phyloP scores from a whole-genome alignment of 2,329 filamentous ascomycete species.

The Aspergillus pseudotamarii region DNA sequence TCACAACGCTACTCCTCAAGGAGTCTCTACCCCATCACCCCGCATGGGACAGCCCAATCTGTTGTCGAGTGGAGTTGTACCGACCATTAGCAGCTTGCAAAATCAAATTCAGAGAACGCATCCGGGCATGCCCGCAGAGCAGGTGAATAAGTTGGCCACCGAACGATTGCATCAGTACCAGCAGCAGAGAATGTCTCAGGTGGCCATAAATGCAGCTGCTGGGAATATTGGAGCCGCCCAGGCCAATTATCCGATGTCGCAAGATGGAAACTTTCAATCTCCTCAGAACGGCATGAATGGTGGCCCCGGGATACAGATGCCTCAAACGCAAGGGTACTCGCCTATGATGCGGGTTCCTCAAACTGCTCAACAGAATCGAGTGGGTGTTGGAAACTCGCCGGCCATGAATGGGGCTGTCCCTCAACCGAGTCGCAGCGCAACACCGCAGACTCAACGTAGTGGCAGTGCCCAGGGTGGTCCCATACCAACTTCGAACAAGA shows the following conservation, averaged over 20 bases:
- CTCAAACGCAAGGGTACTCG: constrained; percentile 54
- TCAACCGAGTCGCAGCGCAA: constrained; percentile 48
- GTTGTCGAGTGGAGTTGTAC: constrained; percentile 57
- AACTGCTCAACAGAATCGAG: constrained; percentile 44
- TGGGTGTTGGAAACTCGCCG: constrained; percentile 44
- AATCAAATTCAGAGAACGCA: constrained; percentile 56
- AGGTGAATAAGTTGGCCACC: constrained; percentile 56
- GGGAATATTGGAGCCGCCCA: constrained; percentile 48
- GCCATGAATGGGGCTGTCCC: constrained; percentile 48
- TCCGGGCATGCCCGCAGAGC: constrained; percentile 56
- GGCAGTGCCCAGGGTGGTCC: constrained; percentile 45
- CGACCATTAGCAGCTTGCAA: constrained; percentile 57
- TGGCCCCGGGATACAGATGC: constrained; percentile 44
- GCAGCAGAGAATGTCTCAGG: constrained; percentile 53
- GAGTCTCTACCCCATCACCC: constrained; percentile 49
- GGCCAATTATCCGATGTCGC: constrained; percentile 43
- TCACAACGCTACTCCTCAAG: constrained; percentile 41
- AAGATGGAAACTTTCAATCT: constrained; percentile 41
- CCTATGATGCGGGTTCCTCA: constrained; percentile 58
- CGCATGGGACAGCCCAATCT: constrained; percentile 52
- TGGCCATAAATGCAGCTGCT: constrained; percentile 55
- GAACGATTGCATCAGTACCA: constrained; percentile 54
- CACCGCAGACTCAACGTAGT: constrained; percentile 50
- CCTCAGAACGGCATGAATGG: constrained; percentile 40
- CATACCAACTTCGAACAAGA: constrained; percentile 42